Evolutionary conservation across 2,329 filamentous ascomycete species (phyloP).

Genomic region (Pyricularia sp.): DNA sequence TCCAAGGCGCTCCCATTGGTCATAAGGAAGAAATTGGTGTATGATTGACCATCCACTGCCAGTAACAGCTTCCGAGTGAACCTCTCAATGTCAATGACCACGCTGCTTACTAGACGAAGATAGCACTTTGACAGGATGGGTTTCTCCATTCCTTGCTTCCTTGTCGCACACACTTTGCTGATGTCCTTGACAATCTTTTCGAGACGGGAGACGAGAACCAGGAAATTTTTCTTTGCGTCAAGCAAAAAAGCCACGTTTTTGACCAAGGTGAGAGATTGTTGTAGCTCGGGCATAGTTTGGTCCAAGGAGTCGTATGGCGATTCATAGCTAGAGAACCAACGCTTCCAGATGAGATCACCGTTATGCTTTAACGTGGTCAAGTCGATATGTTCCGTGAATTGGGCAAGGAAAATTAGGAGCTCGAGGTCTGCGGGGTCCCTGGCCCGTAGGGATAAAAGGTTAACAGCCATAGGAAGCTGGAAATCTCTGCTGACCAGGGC

Average conservation of each 20-base stretch:
- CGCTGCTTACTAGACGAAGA: background rate
- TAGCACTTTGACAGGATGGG: background rate
- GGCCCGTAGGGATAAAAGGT: background rate
- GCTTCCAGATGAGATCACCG: background rate
- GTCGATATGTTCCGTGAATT: background rate
- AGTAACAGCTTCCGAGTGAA: background rate
- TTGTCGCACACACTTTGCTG: background rate
- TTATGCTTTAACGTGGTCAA: background rate
- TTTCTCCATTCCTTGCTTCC: background rate
- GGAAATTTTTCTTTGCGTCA: background rate
- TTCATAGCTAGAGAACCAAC: background rate
- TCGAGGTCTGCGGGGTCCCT: background rate
- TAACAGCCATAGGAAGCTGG: background rate
- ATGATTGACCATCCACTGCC: background rate
- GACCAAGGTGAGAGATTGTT: background rate
- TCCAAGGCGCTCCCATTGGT: background rate
- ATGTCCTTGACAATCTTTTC: background rate
- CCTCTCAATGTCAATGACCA: background rate
- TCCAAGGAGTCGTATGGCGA: background rate
- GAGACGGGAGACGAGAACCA: background rate
- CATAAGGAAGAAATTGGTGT: background rate
- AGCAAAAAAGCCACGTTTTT: background rate
- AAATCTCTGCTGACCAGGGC: background rate
- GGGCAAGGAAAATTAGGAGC: background rate
- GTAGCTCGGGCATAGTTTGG: background rate